Evolutionary conservation across 108 stramenopile genomes (phyloP).

Genomic region (Skeletonema marinoi): DNA sequence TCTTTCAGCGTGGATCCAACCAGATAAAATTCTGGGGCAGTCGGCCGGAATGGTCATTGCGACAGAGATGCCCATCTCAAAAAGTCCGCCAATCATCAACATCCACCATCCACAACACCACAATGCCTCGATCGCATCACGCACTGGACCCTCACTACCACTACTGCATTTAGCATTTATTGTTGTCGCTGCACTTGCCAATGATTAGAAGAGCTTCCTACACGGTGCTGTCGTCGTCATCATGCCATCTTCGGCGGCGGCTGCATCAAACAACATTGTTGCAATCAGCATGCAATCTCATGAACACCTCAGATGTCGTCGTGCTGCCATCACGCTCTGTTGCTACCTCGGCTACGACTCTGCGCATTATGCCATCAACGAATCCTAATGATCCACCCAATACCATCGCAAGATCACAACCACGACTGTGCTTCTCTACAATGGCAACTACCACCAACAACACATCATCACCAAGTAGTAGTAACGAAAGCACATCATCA

Average conservation of each 20-base stretch:
- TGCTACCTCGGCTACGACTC: background rate
- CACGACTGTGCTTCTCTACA: background rate
- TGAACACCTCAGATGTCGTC: background rate
- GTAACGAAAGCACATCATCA: constrained; percentile 6
- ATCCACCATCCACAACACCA: too few relatives aligned
- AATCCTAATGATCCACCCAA: background rate
- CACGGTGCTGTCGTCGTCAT: background rate
- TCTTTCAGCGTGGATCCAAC: too few relatives aligned
- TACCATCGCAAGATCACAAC: background rate
- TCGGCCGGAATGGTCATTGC: too few relatives aligned
- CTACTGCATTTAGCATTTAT: too few relatives aligned
- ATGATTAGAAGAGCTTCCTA: background rate
- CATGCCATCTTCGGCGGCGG: background rate
- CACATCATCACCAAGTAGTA: constrained; percentile 17
- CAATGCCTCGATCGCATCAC: too few relatives aligned
- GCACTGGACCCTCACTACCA: too few relatives aligned
- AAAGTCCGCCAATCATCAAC: too few relatives aligned
- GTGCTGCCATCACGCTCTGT: background rate
- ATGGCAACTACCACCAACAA: background rate
- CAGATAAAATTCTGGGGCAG: too few relatives aligned
- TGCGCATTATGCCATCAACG: background rate
- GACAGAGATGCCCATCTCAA: too few relatives aligned
- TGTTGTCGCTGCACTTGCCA: too few relatives aligned
- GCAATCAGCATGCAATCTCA: background rate
- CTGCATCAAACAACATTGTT: background rate